Base-by-base conservation (phyloP, 495 filamentous ascomycete species). In the Trichodelitschia bisporula region DNA sequence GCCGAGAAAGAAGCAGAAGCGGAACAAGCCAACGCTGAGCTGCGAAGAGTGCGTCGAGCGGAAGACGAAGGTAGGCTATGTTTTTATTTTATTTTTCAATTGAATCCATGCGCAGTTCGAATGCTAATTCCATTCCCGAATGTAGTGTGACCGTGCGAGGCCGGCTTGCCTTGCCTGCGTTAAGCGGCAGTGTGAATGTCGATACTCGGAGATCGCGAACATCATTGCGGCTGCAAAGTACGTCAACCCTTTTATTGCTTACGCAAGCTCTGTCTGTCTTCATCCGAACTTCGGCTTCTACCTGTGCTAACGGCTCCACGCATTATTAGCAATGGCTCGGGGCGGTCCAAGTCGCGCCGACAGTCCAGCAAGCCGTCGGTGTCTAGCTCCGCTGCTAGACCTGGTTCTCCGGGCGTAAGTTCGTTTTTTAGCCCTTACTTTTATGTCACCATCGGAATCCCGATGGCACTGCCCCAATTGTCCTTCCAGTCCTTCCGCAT, bases 21-120 rank as follows among this genome's bases (percentile, higher is more conserved):
- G 72, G 15, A 78, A 78, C 49, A 78, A 78, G 42, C 72, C 72
- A 3, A 78, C 71, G 1, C 41, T 78, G 24, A 73, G 68, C 24
- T 78, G 72, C 43, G 56, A 64, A 33, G 69, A 74, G 38, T 78
- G 72, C 44, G 70, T 76, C 19, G 66, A 69, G 46, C 55, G 67
- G 31, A 74, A 76, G 48, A 73, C 67, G 10, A 73, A 72, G 56
- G 67, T 61, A 41, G 37, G 53, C 6, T 8, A 10, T 29, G 9
- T 29, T 15, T 15, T 8, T 6, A 6, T 8, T 29, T 15, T 8
- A 9, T 9, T 29, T n/a, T n/a, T n/a, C n/a, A n/a, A n/a, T n/a
- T n/a, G 19, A 19, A 24, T 35, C 14, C 10, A 16, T 16, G 3
- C 20, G 31, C 32, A 23, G 29, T 34, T 17, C 25, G 32, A 28